Conservation (phyloP, 768 basidiomycete genomes). For the Suillus sp. region DNA sequence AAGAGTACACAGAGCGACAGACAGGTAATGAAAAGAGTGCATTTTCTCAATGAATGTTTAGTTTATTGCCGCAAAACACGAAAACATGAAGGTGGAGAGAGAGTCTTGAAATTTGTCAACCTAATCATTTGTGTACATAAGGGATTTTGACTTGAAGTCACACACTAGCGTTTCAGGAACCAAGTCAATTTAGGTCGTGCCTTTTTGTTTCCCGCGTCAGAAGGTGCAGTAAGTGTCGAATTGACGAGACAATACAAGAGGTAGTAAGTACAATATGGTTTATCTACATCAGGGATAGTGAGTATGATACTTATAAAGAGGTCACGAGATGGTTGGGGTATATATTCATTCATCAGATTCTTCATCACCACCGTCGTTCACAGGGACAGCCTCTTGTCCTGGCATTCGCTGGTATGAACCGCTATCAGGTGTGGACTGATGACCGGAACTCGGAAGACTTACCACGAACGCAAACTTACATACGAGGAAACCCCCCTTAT, state of each 20-base stretch:
- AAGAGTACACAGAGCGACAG: slow-evolving; percentile 26
- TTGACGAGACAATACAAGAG: neutral
- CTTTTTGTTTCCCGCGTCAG: neutral
- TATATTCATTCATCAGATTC: slow-evolving; percentile 10
- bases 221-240: neutral
- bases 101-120: neutral
- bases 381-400: slow-evolving; percentile 25
- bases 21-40: slow-evolving; percentile 29
- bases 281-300: slow-evolving; percentile 2
- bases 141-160: neutral
- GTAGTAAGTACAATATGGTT: neutral
- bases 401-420: slow-evolving; percentile 25
- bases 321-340: neutral
- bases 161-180: slow-evolving; percentile 19
- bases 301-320: neutral
- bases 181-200: slow-evolving; percentile 1
- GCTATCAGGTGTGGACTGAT: neutral
- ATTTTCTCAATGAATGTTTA: slow-evolving; percentile 25
- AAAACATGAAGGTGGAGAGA: slow-evolving; percentile 7
- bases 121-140: neutral
- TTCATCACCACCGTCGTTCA: slow-evolving; percentile 24
- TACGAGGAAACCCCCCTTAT: slow-evolving; percentile 69
- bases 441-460: slow-evolving; percentile 17
- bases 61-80: slow-evolving; percentile 7
- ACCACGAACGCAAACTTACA: slow-evolving; percentile 89